A percentile compares a stretch with the other conserved stretches of the same genome.
phyloP scores from a whole-genome alignment of 805 yeast genomes.

The Starmera amethionina region DNA sequence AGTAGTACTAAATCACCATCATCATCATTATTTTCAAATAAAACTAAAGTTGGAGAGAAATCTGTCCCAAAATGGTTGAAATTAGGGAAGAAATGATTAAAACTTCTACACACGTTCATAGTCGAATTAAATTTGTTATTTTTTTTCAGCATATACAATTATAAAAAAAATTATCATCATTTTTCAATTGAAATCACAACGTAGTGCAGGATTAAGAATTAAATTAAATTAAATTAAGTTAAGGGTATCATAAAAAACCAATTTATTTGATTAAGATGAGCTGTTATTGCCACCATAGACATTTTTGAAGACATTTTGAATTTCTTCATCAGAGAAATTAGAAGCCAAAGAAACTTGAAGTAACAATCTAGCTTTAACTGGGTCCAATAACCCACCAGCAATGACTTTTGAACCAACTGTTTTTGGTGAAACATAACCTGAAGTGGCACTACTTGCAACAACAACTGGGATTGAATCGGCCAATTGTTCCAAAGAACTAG shows the following conservation, averaged over 20 bases:
- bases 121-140: no score
- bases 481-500: slow-evolving; percentile 21
- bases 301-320: slow-evolving; percentile 35
- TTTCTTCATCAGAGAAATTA: slow-evolving; percentile 27
- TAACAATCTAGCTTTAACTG: slow-evolving; percentile 39
- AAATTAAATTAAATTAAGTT: slow-evolving; percentile 8
- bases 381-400: slow-evolving; percentile 44
- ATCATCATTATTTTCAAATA: slow-evolving; percentile 1
- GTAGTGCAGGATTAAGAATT: neutral
- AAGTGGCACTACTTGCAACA: slow-evolving; percentile 38
- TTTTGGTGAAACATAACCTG: slow-evolving; percentile 40
- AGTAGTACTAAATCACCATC: neutral
- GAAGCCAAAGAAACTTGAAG: slow-evolving; percentile 39
- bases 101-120: neutral
- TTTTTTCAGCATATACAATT: no score
- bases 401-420: slow-evolving; percentile 19
- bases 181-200: neutral
- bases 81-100: slow-evolving; percentile 23
- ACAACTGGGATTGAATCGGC: slow-evolving; percentile 31
- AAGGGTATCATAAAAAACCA: no score
- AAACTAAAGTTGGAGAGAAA: slow-evolving; percentile 5
- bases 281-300: slow-evolving; percentile 35
- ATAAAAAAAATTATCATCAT: no score
- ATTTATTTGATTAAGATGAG: no score
- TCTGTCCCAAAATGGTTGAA: slow-evolving; percentile 32